Conservation (phyloP, 108 stramenopile species). For the Discostella stelligeroides region DNA sequence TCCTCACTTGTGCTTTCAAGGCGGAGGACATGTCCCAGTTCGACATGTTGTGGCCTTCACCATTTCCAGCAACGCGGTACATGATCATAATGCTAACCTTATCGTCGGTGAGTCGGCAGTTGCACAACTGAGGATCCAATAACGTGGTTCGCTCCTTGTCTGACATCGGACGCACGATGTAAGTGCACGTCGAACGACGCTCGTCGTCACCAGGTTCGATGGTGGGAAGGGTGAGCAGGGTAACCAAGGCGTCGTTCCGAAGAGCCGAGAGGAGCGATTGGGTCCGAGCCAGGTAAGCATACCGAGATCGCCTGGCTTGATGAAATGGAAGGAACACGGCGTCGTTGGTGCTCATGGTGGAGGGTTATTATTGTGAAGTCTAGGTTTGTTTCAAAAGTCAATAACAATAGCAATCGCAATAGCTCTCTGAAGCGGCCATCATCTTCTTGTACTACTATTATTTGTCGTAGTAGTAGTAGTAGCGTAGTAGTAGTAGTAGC, state of each 20-base stretch:
- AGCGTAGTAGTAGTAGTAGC: too few species aligned
- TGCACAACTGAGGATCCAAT: constrained; percentile 21
- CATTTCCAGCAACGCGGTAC: constrained; percentile 42
- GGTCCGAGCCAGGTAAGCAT: background rate
- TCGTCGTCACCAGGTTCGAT: constrained; percentile 15
- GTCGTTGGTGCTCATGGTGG: too few species aligned
- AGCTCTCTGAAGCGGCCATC: too few species aligned
- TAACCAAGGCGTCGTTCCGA: background rate
- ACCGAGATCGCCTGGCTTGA: background rate
- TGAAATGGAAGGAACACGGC: background rate
- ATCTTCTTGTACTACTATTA: too few species aligned
- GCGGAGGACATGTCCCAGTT: constrained; percentile 31
- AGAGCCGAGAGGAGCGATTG: background rate
- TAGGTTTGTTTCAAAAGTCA: background rate
- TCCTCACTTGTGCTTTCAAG: constrained; percentile 46
- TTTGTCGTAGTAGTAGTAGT: too few species aligned
- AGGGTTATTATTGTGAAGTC: too few species aligned
- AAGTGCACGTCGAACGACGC: constrained; percentile 25
- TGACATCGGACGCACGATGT: constrained; percentile 26
- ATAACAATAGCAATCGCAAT: background rate
- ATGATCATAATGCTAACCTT: constrained; percentile 11
- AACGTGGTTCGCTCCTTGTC: constrained; percentile 20
- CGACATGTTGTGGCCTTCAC: constrained; percentile 24
- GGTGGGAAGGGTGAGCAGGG: constrained; percentile 36
- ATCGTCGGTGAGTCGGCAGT: constrained; percentile 20